Evolutionary conservation across 345 rosid species (phyloP).

Genomic region (Bruguiera gymnorhiza): DNA sequence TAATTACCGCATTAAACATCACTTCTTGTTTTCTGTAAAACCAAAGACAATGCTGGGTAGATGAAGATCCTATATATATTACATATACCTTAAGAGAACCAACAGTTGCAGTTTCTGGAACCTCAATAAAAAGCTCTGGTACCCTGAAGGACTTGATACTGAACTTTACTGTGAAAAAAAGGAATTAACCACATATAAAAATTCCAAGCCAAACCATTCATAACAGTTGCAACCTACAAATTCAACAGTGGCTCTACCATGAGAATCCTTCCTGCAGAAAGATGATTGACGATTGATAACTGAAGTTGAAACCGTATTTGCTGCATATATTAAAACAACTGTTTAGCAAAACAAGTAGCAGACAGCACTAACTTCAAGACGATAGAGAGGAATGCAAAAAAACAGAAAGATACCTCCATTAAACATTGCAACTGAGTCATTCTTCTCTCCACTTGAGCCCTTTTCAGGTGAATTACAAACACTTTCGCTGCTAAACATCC

Average conservation of each 20-base stretch:
- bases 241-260: conserved; percentile 41
- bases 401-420: conserved; percentile 41
- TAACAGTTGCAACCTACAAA: conserved; percentile 10
- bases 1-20: not conserved
- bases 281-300: conserved; percentile 43
- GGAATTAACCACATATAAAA: conserved; percentile 29
- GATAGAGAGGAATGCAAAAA: conserved; percentile 3
- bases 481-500: conserved; percentile 79
- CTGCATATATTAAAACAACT: conserved; percentile 32
- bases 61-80: not conserved
- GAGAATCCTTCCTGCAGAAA: conserved; percentile 54
- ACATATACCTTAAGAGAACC: conserved; percentile 77
- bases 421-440: conserved; percentile 23
- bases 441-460: conserved; percentile 33
- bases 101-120: conserved; percentile 78
- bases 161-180: conserved; percentile 69
- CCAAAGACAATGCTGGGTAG: too few relatives aligned
- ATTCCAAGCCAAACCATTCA: conserved; percentile 10
- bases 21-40: too few relatives aligned
- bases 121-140: conserved; percentile 86
- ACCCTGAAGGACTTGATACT: conserved; percentile 83
- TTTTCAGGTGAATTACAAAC: conserved; percentile 70
- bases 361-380: conserved; percentile 10
- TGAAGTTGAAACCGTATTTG: conserved; percentile 39
- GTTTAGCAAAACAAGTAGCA: conserved; percentile 22